Percentiles rank a stretch among this genome's conserved stretches.
phyloP scores from a whole-genome alignment of 192 early-diverging fungal genomes.

The Physocladia obscura region DNA sequence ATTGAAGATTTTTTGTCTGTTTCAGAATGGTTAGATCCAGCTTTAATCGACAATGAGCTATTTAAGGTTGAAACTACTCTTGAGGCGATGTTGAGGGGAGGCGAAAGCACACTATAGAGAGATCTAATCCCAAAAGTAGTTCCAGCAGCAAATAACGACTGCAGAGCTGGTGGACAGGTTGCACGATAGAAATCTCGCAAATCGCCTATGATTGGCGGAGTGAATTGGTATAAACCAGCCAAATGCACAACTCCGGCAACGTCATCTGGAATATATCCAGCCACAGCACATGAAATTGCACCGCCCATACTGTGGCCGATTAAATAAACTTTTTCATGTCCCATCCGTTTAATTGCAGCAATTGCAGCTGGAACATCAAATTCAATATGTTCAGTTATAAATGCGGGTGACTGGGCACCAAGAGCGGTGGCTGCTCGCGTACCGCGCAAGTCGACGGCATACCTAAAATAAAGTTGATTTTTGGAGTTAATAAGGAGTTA shows the following conservation, averaged over 20 bases:
- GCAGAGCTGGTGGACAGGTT: slow-evolving; percentile 28
- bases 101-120: slow-evolving; percentile 23
- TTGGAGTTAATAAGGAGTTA: background rate
- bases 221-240: slow-evolving; percentile 46
- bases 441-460: slow-evolving; percentile 42
- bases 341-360: slow-evolving; percentile 35
- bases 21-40: background rate
- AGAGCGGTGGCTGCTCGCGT: slow-evolving; percentile 32
- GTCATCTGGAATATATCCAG: slow-evolving; percentile 41
- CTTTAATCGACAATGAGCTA: slow-evolving; percentile 5
- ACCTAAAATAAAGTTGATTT: slow-evolving; percentile 1
- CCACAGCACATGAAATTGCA: slow-evolving; percentile 48
- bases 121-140: slow-evolving; percentile 31
- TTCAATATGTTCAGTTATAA: slow-evolving; percentile 38
- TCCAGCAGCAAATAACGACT: slow-evolving; percentile 21
- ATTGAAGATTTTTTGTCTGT: background rate
- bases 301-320: slow-evolving; percentile 54
- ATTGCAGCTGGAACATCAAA: slow-evolving; percentile 51
- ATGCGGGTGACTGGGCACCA: slow-evolving; percentile 30
- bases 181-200: slow-evolving; percentile 40
- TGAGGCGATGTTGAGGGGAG: no score
- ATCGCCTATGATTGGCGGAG: slow-evolving; percentile 38
- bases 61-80: slow-evolving; percentile 11
- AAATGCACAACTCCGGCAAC: slow-evolving; percentile 52
- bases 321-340: slow-evolving; percentile 44